phyloP scores from a whole-genome alignment of 768 basidiomycete species.

The Strobilomyces confusus region DNA sequence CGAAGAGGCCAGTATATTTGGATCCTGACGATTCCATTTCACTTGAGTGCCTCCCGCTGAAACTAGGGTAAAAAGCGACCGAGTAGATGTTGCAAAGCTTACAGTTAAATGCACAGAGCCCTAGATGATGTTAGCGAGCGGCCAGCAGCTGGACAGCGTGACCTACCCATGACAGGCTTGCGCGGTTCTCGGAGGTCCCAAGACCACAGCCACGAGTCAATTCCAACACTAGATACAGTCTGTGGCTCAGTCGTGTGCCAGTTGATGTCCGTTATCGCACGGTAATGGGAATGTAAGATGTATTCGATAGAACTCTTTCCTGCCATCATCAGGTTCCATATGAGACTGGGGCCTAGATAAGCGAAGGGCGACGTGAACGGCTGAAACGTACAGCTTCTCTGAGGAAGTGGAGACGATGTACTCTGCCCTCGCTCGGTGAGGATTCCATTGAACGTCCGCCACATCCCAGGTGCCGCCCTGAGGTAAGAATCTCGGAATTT shows the following conservation, averaged over 20 bases:
- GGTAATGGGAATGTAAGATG: conserved; percentile 83
- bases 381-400: conserved; percentile 70
- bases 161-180: conserved; percentile 65
- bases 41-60: conserved; percentile 89
- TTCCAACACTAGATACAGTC: conserved; percentile 81
- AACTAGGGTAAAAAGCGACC: background rate
- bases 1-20: conserved; percentile 83
- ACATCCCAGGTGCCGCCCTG: conserved; percentile 98
- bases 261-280: conserved; percentile 97
- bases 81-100: conserved; percentile 11
- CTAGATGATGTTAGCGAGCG: conserved; percentile 19
- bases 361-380: background rate
- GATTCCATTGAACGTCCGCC: conserved; percentile 91
- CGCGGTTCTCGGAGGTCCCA: conserved; percentile 82
- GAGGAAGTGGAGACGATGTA: conserved; percentile 87
- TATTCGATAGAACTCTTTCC: conserved; percentile 81
- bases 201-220: conserved; percentile 92
- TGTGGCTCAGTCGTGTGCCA: conserved; percentile 90
- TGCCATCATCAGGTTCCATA: conserved; percentile 85
- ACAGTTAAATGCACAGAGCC: conserved; percentile 60
- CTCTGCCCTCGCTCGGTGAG: conserved; percentile 68
- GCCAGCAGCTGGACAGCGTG: background rate
- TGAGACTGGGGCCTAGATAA: conserved; percentile 47
- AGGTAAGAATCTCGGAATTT: conserved; percentile 89
- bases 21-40: conserved; percentile 92